phyloP scores from a whole-genome alignment of 208 protist species.

The Tetramitus jugosus region DNA sequence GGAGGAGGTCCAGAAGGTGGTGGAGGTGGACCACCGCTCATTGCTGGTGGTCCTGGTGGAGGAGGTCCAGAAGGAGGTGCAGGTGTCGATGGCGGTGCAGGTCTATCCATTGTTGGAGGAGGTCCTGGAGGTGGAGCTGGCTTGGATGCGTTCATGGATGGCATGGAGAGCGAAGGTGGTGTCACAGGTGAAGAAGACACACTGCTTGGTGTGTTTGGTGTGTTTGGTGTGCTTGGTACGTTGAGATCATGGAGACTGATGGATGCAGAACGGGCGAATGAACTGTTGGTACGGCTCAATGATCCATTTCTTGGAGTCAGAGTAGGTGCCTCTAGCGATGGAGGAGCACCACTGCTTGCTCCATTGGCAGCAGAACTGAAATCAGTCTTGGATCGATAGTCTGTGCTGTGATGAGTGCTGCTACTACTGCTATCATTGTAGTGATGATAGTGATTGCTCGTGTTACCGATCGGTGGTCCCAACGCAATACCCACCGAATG shows the following conservation, averaged over 20 bases:
- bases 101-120: not conserved
- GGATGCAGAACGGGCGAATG: not conserved
- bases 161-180: too few species aligned
- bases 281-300: not conserved
- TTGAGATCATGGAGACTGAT: not conserved
- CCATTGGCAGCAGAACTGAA: too few species aligned
- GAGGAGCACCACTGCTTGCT: too few species aligned
- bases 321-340: not conserved
- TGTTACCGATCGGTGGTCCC: too few species aligned
- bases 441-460: too few species aligned
- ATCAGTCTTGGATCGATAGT: too few species aligned
- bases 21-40: not conserved
- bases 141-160: too few species aligned
- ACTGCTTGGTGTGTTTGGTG: not conserved
- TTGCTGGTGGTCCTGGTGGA: constrained; percentile 8
- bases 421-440: too few species aligned
- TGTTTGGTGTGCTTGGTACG: not conserved
- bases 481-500: too few species aligned
- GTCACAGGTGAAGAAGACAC: not conserved
- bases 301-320: not conserved
- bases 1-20: not conserved
- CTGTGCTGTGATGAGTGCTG: too few species aligned
- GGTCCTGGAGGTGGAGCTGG: not conserved
- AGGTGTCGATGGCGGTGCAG: not conserved
- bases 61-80: not conserved